Percentiles rank a stretch among this genome's conserved stretches.
Evolutionary conservation across 1,139 yeast species (phyloP).

Genomic region (Blastobotrys indianensis): DNA sequence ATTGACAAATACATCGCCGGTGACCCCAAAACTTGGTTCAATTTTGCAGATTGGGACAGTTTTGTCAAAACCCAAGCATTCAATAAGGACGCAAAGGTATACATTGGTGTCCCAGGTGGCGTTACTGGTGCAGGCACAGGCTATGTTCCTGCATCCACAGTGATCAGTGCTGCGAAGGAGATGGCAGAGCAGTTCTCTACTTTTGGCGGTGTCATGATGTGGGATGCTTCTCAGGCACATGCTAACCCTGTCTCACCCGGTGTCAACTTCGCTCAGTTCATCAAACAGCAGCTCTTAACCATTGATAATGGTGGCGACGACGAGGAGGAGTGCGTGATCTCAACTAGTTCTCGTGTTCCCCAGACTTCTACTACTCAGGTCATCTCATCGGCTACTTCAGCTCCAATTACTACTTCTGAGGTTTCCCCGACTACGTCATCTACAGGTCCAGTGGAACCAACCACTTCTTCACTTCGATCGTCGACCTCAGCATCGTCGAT

Average conservation of each 20-base stretch:
- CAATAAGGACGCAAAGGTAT: constrained; percentile 55
- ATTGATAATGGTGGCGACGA: too few relatives aligned
- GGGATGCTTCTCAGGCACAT: constrained; percentile 90
- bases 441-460: not conserved
- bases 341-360: too few relatives aligned
- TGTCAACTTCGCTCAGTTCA: constrained; percentile 18
- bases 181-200: constrained; percentile 34
- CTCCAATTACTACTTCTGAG: too few relatives aligned
- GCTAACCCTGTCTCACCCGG: constrained; percentile 44
- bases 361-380: too few relatives aligned
- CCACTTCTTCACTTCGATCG: not conserved
- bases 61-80: constrained; percentile 59
- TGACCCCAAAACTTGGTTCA: constrained; percentile 43
- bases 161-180: constrained; percentile 17
- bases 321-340: too few relatives aligned
- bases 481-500: not conserved
- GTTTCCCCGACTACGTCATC: not conserved
- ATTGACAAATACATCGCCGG: constrained; percentile 26
- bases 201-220: constrained; percentile 81
- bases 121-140: constrained; percentile 64
- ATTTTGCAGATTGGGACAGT: constrained; percentile 76
- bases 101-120: constrained; percentile 69
- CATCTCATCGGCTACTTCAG: too few relatives aligned
- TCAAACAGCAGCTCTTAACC: too few relatives aligned
- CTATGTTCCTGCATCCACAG: constrained; percentile 39